Conservation (phyloP, 1,284 basidiomycete species). For the Cutaneotrichosporon cyanovorans region DNA sequence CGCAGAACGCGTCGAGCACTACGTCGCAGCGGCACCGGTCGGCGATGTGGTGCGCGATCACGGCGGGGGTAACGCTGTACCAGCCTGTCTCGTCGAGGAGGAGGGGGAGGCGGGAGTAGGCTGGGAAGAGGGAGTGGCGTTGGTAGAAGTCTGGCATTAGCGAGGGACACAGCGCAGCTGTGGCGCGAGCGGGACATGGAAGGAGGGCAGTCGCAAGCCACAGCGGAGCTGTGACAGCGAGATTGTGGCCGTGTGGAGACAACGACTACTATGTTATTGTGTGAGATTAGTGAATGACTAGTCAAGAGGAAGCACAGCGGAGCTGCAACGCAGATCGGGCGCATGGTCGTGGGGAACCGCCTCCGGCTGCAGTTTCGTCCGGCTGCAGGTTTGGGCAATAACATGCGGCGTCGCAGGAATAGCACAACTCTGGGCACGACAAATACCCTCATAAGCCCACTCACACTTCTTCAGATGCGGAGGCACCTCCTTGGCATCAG, state of each 20-base stretch:
- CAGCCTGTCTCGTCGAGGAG: slow-evolving; percentile 65
- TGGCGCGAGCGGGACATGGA: neutral
- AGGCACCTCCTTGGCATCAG: slow-evolving; percentile 59
- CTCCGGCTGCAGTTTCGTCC: too few relatives aligned
- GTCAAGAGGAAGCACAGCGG: too few relatives aligned
- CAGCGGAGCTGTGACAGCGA: slow-evolving; percentile 1
- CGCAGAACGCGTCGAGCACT: slow-evolving; percentile 78
- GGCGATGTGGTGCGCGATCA: slow-evolving; percentile 83
- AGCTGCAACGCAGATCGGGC: too few relatives aligned
- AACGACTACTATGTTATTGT: neutral
- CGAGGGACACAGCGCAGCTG: neutral
- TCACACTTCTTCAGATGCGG: slow-evolving; percentile 70
- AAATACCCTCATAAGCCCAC: slow-evolving; percentile 36
- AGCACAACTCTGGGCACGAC: too few relatives aligned
- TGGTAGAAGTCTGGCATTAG: slow-evolving; percentile 67
- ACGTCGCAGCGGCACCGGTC: slow-evolving; percentile 75
- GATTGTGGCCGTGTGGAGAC: slow-evolving; percentile 3
- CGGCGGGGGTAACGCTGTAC: slow-evolving; percentile 94
- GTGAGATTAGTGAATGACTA: too few relatives aligned
- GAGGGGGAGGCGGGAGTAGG: slow-evolving; percentile 57
- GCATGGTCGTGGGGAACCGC: too few relatives aligned
- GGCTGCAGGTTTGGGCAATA: too few relatives aligned
- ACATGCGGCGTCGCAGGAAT: too few relatives aligned
- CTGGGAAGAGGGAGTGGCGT: slow-evolving; percentile 68
- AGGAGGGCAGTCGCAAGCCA: neutral